Base-by-base conservation (phyloP, 768 basidiomycete genomes). In the Pulveroboletus frians region DNA sequence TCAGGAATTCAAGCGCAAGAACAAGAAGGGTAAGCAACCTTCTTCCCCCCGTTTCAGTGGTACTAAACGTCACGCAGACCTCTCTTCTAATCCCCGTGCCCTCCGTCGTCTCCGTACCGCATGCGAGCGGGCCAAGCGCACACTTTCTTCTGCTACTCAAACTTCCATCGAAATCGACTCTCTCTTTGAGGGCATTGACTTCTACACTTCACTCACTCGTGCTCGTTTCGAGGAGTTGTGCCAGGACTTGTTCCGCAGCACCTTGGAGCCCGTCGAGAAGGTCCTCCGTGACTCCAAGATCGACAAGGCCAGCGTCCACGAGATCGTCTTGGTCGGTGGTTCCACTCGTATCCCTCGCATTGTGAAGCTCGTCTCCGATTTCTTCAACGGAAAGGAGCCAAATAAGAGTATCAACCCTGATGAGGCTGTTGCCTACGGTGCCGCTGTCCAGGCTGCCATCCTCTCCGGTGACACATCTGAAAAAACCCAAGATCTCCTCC, bases 341-440 rank as follows among this genome's bases (percentile, higher is more conserved):
- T 98, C 95, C 42, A 97, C 95, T 48, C 93, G 93, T 83, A 97
- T 98, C 57, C 95, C 95, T 58, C 89, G 91, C 70, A 88, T 98
- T 63, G 85, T 92, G 69, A 94, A 96, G 74, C 89, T 97, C 67
- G 91, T 98, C 49, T 94, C 91, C 57, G 94, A 97, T 72, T 96
- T 89, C 83, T 97, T 97, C 80, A 91, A 90, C 69, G 94, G 94
- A 69, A 93, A 94, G 78, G 93, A 96, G 76, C 94, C 92, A 63
- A 93, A 92, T 80, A 96, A 94, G 81, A 88, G 87, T 75, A 97
- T 98, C 79, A 97, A 98, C 84, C 95, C 95, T 45, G 95, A 98
- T 58, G 95, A 97, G 75, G 94, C 95, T 49, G 93, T 98, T 50
- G 95, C 95, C 17, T 96, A 96, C 70, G 94, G 95, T 78, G 95